These are phyloP conservation scores for Noccaea bulbosa DNA, from an alignment of 345 rosid genomes.

Conservation along the genomic window DNA sequence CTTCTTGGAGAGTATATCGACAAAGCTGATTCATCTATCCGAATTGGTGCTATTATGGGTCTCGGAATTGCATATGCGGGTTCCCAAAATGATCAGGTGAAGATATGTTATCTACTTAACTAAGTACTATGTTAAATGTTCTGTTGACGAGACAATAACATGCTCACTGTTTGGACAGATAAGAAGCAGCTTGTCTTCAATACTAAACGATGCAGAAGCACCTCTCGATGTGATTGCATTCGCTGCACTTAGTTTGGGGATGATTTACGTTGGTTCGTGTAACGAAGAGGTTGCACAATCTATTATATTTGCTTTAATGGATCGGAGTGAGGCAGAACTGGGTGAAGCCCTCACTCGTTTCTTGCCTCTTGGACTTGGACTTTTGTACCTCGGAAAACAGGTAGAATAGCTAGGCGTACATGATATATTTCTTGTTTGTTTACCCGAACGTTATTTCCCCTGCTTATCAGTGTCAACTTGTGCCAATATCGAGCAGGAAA, in stretches of 20 bases:
- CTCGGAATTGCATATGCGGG: slow-evolving; percentile 95
- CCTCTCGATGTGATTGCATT: slow-evolving; percentile 90
- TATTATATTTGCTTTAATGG: slow-evolving; percentile 85
- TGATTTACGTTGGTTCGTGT: slow-evolving; percentile 92
- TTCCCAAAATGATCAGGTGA: slow-evolving; percentile 73
- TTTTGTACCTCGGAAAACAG: slow-evolving; percentile 97
- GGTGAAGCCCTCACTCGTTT: slow-evolving; percentile 82
- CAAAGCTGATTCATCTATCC: slow-evolving; percentile 76
- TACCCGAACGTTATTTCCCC: slow-evolving; percentile 19
- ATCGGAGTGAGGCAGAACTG: slow-evolving; percentile 79
- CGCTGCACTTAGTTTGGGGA: slow-evolving; percentile 86
- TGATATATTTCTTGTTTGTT: slow-evolving; percentile 23
- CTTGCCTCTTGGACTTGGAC: slow-evolving; percentile 94
- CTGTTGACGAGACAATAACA: slow-evolving; percentile 17
- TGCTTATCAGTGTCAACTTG: slow-evolving; percentile 30
- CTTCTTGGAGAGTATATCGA: slow-evolving; percentile 68
- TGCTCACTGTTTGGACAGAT: slow-evolving; percentile 54
- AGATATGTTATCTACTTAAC: slow-evolving; percentile 23
- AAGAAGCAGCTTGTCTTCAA: slow-evolving; percentile 59
- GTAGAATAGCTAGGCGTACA: slow-evolving; percentile 43
- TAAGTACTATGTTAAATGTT: slow-evolving; percentile 13
- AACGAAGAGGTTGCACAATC: slow-evolving; percentile 96
- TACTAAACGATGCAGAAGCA: slow-evolving; percentile 70
- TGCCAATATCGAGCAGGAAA: slow-evolving; percentile 57
- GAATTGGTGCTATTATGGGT: slow-evolving; percentile 98